Evolutionary conservation across 371 early-diverging fungal species (phyloP).

Genomic region (Mucor mucedo): DNA sequence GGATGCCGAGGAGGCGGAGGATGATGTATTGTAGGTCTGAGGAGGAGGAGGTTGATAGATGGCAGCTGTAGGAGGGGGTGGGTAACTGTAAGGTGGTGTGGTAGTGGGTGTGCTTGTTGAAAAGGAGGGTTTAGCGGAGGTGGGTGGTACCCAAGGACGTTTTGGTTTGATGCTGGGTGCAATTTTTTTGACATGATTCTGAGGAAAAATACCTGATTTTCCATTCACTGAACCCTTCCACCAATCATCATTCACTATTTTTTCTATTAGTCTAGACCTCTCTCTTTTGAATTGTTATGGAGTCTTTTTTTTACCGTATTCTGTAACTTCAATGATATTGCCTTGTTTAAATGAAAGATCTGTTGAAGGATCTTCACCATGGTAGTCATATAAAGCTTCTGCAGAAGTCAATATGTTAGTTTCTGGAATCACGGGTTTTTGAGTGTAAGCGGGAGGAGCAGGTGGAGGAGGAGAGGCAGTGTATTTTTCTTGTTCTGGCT

Average conservation of each 20-base stretch:
- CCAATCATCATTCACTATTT: constrained; percentile 57
- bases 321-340: constrained; percentile 55
- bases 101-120: constrained; percentile 12
- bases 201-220: constrained; percentile 54
- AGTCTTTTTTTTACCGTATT: constrained; percentile 46
- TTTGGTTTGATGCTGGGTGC: constrained; percentile 32
- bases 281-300: background rate
- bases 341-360: constrained; percentile 57
- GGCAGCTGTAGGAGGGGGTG: constrained; percentile 52
- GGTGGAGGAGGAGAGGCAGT: constrained; percentile 20
- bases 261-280: background rate
- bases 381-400: constrained; percentile 56
- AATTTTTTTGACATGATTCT: constrained; percentile 53
- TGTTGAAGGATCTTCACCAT: constrained; percentile 51
- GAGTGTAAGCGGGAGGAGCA: constrained; percentile 40
- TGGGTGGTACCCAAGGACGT: constrained; percentile 22
- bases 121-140: constrained; percentile 20
- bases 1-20: background rate
- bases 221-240: constrained; percentile 52
- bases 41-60: constrained; percentile 39
- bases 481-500: constrained; percentile 24
- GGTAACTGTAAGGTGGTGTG: constrained; percentile 46
- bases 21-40: background rate
- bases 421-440: constrained; percentile 9
- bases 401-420: constrained; percentile 25